phyloP scores from a whole-genome alignment of 208 protist genomes.

The Crithidia expoeki region DNA sequence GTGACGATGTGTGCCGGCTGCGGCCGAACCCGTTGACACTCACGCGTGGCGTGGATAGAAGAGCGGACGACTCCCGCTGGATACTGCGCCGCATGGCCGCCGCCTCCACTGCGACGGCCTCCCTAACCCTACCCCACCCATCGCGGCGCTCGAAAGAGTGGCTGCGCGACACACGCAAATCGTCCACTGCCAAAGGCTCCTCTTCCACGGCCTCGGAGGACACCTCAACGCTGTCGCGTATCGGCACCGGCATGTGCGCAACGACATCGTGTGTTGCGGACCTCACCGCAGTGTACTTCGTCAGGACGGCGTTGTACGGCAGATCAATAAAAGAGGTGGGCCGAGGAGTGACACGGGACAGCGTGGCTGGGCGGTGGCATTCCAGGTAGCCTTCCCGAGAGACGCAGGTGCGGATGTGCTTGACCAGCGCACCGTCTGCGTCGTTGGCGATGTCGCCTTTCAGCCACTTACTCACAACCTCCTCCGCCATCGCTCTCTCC shows the following conservation, averaged over 20 bases:
- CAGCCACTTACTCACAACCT: too few species aligned
- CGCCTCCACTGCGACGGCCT: slow-evolving; percentile 15
- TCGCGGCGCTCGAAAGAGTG: not conserved
- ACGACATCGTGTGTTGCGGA: not conserved
- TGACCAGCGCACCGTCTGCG: slow-evolving; percentile 14
- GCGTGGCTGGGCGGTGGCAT: slow-evolving; percentile 4
- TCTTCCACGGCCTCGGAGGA: not conserved
- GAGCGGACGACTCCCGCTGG: slow-evolving; percentile 2
- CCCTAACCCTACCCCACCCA: slow-evolving; percentile 13
- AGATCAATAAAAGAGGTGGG: slow-evolving; percentile 7
- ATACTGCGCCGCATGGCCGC: slow-evolving; percentile 1
- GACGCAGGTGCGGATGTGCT: not conserved
- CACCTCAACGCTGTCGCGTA: not conserved
- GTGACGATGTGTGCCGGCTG: not conserved
- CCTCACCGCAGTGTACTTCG: not conserved
- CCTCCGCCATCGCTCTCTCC: not conserved
- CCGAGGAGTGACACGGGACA: not conserved
- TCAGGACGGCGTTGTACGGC: slow-evolving; percentile 1
- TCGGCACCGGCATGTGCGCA: not conserved
- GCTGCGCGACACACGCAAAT: not conserved
- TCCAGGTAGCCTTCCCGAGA: slow-evolving; percentile 1
- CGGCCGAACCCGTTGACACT: not conserved
- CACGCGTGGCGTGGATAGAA: not conserved
- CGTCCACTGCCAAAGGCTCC: not conserved
- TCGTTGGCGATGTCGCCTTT: slow-evolving; percentile 10